Conservation (phyloP, 768 basidiomycete species). For the Pisolithus tinctorius region DNA sequence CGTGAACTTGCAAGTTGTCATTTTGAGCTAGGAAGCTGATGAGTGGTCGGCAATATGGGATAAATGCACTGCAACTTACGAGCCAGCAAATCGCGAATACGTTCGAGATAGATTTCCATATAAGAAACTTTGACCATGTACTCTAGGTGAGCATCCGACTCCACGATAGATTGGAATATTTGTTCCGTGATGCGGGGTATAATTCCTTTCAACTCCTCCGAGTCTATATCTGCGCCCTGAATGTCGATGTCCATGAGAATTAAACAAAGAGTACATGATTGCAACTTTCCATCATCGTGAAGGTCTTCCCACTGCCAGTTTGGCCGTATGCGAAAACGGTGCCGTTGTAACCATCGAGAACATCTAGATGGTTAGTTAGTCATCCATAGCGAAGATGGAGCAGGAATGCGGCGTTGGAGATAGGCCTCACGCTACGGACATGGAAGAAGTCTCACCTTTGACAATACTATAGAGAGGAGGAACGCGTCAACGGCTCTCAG, state of each 20-base stretch:
- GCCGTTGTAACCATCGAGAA: constrained; percentile 97
- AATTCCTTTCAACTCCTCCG: constrained; percentile 87
- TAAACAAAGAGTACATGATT: constrained; percentile 1
- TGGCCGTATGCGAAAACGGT: constrained; percentile 98
- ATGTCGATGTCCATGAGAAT: constrained; percentile 2
- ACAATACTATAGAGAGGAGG: constrained; percentile 57
- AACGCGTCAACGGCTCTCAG: constrained; percentile 14
- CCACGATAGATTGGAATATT: constrained; percentile 95
- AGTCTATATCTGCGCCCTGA: constrained; percentile 96
- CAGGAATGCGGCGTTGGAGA: constrained; percentile 1
- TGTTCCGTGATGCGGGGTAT: constrained; percentile 99
- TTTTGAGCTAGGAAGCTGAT: constrained; percentile 65
- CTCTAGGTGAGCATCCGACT: constrained; percentile 91
- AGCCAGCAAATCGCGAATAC: constrained; percentile 88
- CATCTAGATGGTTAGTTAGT: constrained; percentile 53
- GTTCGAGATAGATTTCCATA: constrained; percentile 99
- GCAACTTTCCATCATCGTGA: constrained; percentile 90
- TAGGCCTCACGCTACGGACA: neutral
- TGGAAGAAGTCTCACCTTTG: constrained; percentile 51
- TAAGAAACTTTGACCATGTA: constrained; percentile 99
- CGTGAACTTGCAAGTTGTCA: constrained; percentile 96
- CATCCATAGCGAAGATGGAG: constrained; percentile 1
- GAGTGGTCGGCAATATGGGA: neutral
- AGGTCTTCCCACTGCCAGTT: constrained; percentile 94
- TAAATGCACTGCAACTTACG: constrained; percentile 49